These are phyloP conservation scores for Kwoniella sp. DNA, from an alignment of 768 basidiomycete species.

Conservation along the genomic window DNA sequence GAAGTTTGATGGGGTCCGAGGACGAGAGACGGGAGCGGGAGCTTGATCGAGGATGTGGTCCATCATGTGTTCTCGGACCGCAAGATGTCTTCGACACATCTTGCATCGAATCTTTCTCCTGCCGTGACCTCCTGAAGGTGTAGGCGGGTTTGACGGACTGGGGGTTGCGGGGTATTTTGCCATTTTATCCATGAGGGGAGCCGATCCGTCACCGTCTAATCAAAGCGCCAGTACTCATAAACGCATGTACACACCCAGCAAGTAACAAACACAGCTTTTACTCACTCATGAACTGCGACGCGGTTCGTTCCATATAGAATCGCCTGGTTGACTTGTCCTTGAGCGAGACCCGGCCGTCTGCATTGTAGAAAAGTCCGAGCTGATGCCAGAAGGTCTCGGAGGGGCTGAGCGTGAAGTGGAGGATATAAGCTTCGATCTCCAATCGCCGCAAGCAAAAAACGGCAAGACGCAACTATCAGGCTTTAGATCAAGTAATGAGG, in stretches of 20 bases:
- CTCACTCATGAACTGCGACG: slow-evolving; percentile 77
- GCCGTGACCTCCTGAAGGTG: slow-evolving; percentile 62
- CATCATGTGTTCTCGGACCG: slow-evolving; percentile 89
- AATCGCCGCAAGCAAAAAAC: too few relatives aligned
- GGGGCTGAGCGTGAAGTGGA: too few relatives aligned
- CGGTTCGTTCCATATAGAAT: slow-evolving; percentile 78
- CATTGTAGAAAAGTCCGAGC: slow-evolving; percentile 74
- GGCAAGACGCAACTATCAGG: too few relatives aligned
- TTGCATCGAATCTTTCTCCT: slow-evolving; percentile 80
- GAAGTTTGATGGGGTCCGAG: slow-evolving; percentile 48
- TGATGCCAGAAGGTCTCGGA: slow-evolving; percentile 80
- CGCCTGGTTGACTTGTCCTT: slow-evolving; percentile 71
- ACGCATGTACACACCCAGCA: too few relatives aligned
- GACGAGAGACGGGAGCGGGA: slow-evolving; percentile 38
- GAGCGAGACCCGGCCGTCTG: slow-evolving; percentile 68
- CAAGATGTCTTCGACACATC: slow-evolving; percentile 86
- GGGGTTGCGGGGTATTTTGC: slow-evolving; percentile 72
- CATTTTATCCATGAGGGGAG: slow-evolving; percentile 71
- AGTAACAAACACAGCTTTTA: slow-evolving; percentile 29
- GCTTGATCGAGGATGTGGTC: slow-evolving; percentile 64
- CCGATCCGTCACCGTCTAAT: slow-evolving; percentile 72
- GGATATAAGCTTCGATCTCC: too few relatives aligned
- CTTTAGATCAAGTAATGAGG: too few relatives aligned
- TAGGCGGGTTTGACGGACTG: slow-evolving; percentile 64
- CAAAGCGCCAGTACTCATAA: too few relatives aligned